A percentile compares a stretch with the other conserved stretches of the same genome.
Conservation (phyloP, 768 basidiomycete species). For the Russula earlei region DNA sequence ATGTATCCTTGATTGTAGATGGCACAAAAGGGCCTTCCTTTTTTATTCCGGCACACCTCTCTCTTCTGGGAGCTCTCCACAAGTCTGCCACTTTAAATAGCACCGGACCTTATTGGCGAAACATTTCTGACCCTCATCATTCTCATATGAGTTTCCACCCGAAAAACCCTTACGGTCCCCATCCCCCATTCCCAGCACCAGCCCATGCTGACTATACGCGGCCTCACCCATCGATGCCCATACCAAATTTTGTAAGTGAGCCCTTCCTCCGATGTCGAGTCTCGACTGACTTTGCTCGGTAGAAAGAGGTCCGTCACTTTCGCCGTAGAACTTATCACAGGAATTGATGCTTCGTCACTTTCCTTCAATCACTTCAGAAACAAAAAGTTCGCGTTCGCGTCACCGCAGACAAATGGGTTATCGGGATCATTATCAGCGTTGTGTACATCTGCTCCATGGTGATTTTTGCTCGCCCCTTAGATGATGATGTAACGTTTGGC, state of each 20-base stretch:
- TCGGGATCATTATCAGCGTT: slow-evolving; percentile 25
- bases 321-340: not conserved
- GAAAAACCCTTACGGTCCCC: not conserved
- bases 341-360: not conserved
- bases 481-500: not conserved
- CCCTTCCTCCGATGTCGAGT: not conserved
- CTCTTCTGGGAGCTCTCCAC: not conserved
- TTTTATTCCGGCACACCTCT: not conserved
- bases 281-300: not conserved
- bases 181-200: not conserved
- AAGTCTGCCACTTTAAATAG: not conserved
- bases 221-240: no score
- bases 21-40: not conserved
- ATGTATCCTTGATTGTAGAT: not conserved
- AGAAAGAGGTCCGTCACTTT: slow-evolving; percentile 2
- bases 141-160: not conserved
- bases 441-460: slow-evolving; percentile 20
- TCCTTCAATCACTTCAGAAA: slow-evolving; percentile 12
- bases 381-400: slow-evolving; percentile 26
- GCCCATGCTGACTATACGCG: not conserved
- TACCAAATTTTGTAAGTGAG: not conserved
- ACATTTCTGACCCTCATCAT: no score
- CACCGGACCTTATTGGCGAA: not conserved
- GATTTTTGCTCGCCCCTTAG: not conserved
- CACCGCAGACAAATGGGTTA: slow-evolving; percentile 27